These are phyloP conservation scores for Phytopythium boreale DNA, from an alignment of 352 stramenopile species.

Conservation along the genomic window DNA sequence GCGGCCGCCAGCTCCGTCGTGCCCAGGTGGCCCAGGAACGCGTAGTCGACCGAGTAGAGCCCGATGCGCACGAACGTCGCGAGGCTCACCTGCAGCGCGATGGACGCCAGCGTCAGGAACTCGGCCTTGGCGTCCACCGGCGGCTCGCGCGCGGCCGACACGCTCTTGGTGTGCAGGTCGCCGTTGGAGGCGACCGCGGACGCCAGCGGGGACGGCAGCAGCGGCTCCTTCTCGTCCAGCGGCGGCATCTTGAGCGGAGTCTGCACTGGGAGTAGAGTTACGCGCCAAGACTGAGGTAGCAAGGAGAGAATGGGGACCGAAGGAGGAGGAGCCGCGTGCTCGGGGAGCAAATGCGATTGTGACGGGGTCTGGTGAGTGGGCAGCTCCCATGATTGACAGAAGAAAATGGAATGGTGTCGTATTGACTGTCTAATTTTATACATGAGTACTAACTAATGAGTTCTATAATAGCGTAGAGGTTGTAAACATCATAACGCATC, in stretches of 20 bases:
- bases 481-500: no score
- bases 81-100: constrained; percentile 79
- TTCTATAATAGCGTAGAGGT: neutral
- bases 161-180: neutral
- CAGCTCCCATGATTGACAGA: no score
- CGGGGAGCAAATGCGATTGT: constrained; percentile 4
- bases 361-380: neutral
- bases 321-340: neutral
- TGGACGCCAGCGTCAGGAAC: constrained; percentile 64
- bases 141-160: constrained; percentile 15
- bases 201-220: constrained; percentile 13
- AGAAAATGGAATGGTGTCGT: no score
- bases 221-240: constrained; percentile 17
- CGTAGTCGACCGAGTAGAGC: constrained; percentile 73
- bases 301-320: neutral
- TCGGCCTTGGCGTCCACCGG: constrained; percentile 52
- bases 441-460: no score
- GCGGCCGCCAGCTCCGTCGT: constrained; percentile 68
- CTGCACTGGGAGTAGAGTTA: neutral
- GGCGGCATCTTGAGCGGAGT: constrained; percentile 11
- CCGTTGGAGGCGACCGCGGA: neutral
- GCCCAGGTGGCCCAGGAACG: constrained; percentile 74
- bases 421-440: no score
- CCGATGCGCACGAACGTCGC: constrained; percentile 75
- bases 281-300: neutral